Base-by-base conservation (phyloP, 768 basidiomycete genomes). In the Pluteus cervinus region DNA sequence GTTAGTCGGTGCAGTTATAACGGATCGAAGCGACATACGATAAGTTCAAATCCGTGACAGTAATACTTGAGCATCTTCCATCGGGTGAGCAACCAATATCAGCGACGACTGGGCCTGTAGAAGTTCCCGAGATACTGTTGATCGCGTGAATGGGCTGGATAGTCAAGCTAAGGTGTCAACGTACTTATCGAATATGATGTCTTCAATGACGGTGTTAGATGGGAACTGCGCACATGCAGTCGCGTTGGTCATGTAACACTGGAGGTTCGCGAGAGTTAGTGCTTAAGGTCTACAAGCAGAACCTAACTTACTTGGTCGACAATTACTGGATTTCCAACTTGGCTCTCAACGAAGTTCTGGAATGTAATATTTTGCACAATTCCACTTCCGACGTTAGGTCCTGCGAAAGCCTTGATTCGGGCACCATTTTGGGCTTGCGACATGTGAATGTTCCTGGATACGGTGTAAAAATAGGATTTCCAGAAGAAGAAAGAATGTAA, bases 321-420 rank as follows among this genome's bases (percentile, higher is more conserved):
- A 32, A 78, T 55, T 21, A 83, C 58, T 5, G 80, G 79, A 44
- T 75, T 66, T 41, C 78, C 75, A 28, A 77, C 75, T 25, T 75
- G 69, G 35, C 57, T 64, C 42, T 73, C 73, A 14, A 63, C 41
- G 53, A 77, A 77, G 43, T 65, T 59, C n/a, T 53, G 46, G 53
- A 74, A 79, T 1, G 72, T 74, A 50, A 78, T 56, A 44, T 78
- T 76, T 51, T 69, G 66, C 29, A 76, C 75, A 29, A 75, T 68
- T 6, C 76, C 76, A 24, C 69, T 65, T 4, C 79, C 77, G 20
- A 78, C 75, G 36, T 69, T 67, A 11, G 66, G 61, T 4, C 79
- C 81, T 4, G 76, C 79, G 63, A 71, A 83, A 1, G 76, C 73
- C 53, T 83, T 83, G 56, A 81, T 81, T 23, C 81, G 65, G 1